Conservation (phyloP, 2,329 filamentous ascomycete genomes). For the Cryphonectria naterciae region DNA sequence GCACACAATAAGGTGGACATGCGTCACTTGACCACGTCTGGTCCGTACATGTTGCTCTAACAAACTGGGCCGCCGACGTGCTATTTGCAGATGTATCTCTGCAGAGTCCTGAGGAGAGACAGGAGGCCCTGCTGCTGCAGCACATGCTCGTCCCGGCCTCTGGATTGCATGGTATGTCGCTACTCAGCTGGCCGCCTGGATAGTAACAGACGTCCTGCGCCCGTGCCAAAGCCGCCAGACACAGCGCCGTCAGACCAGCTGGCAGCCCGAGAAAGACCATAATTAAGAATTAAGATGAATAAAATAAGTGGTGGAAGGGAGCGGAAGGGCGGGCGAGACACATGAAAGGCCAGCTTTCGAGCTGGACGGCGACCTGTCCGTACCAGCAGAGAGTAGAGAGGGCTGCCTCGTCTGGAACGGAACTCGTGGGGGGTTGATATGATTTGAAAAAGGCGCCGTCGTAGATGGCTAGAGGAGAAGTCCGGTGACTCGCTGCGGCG, state of each 20-base stretch:
- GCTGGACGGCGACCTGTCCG: constrained; percentile 16
- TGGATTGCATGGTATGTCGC: constrained; percentile 18
- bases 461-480: not conserved
- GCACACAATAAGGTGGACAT: constrained; percentile 19
- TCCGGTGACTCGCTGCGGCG: not conserved
- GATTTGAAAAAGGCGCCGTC: not conserved
- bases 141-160: constrained; percentile 15
- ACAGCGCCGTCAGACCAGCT: constrained; percentile 20
- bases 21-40: constrained; percentile 9
- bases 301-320: constrained; percentile 2
- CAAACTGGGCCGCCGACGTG: constrained; percentile 13
- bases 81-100: constrained; percentile 7
- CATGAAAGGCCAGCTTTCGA: constrained; percentile 17
- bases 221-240: constrained; percentile 11
- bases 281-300: constrained; percentile 16
- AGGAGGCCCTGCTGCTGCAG: constrained; percentile 16
- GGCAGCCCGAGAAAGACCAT: constrained; percentile 14
- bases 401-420: not conserved
- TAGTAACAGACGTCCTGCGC: constrained; percentile 15
- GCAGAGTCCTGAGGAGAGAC: constrained; percentile 23
- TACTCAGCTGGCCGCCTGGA: constrained; percentile 16
- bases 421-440: not conserved
- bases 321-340: constrained; percentile 25
- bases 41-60: constrained; percentile 22
- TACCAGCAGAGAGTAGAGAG: not conserved